Evolutionary conservation across 164 flowering plant species (phyloP).

Genomic region (Tetracentron sinense): DNA sequence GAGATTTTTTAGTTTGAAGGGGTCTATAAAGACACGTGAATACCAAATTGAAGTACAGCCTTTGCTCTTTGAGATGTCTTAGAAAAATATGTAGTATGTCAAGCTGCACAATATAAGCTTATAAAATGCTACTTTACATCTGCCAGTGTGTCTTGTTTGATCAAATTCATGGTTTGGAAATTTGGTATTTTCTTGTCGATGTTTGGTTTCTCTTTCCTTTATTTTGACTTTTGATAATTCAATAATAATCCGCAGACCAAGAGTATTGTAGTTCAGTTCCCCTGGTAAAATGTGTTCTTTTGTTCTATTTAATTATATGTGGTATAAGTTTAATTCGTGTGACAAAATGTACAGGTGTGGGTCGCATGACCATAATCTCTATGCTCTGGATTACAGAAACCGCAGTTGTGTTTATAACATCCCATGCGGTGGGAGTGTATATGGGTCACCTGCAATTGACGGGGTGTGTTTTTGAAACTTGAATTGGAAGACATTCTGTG

Average conservation of each 20-base stretch:
- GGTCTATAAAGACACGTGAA: no score
- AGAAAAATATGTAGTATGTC: no score
- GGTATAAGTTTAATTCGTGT: neutral
- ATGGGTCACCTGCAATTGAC: conserved; percentile 79
- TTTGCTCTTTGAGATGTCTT: no score
- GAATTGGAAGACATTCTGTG: neutral
- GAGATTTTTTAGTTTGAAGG: no score
- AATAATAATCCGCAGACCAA: neutral
- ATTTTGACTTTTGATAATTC: no score
- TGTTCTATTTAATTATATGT: neutral
- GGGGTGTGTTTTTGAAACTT: conserved; percentile 36
- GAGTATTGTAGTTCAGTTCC: neutral
- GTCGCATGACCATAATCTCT: conserved; percentile 77
- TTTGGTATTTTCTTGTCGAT: no score
- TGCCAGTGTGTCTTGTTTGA: no score
- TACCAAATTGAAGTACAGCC: no score
- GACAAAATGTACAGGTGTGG: conserved; percentile 68
- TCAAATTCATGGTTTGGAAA: no score
- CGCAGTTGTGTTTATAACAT: conserved; percentile 56
- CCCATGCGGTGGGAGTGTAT: conserved; percentile 86
- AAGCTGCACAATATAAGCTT: no score
- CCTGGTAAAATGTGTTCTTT: no score
- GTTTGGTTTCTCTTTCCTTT: neutral
- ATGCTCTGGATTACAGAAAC: conserved; percentile 74
- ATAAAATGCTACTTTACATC: no score